Base-by-base conservation (phyloP, 2,329 filamentous ascomycete species). In the Mycogone perniciosa region DNA sequence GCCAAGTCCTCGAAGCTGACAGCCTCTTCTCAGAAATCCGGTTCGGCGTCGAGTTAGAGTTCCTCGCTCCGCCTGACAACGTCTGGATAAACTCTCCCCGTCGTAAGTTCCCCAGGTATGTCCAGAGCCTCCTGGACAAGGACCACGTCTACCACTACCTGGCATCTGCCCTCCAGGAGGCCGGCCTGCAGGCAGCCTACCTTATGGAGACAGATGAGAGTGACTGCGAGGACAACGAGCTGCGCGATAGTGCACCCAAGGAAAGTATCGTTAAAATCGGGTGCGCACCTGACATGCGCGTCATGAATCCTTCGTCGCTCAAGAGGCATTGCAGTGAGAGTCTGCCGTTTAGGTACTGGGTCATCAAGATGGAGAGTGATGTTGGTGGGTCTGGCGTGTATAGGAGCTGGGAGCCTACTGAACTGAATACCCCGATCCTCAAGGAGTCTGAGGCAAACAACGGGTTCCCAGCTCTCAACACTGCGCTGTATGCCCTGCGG, bases 21-120 rank as follows among this genome's bases (percentile, higher is more conserved):
- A 40, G 29, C 2, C 43, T 44, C 1, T 30, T 34, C 6, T 37
- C 43, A 4, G 43, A 51, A 31, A 48, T 56, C 11, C 52, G 55
- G 31, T 52, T 58, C 41, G 56, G 53, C 46, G 34, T 58, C 39
- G 44, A 57, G 38, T 31, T 58, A 35, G 55, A 58, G 35, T 58
- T 58, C 38, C 39, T 56, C 44, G 34, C 46, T 3, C 56, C 55
- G 2, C 53, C 47, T 26, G 20, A 45, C 39, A 26, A n/a, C 7
- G 26, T 30, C 41, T 31, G n/a, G 27, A 27, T 9, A 10, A 30
- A 30, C 41, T 35, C 7, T 27, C 39, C 8, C 7, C 2, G 8
- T 20, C 13, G 11, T 41, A 46, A 4, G 11, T 29, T 2, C 31
- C 31, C 27, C 27, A 10, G 5, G 7, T 33, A n/a, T 6, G 13